Evolutionary conservation across 2,329 filamentous ascomycete species (phyloP), one percentile per base, ranked within the genome.

Genomic region (Teratosphaeria epicoccoides): DNA sequence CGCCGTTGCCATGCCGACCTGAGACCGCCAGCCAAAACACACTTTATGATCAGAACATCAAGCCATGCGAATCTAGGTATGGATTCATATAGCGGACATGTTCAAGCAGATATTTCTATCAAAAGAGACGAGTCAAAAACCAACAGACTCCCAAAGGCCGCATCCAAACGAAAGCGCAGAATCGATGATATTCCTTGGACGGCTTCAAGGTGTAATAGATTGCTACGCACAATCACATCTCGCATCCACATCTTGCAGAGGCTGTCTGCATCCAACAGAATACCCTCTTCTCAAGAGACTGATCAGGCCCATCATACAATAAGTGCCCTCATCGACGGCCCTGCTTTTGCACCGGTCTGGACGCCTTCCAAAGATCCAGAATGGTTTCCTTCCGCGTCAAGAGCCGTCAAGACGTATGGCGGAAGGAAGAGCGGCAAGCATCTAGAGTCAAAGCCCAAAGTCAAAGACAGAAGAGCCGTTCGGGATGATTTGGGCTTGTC

Each of bases 221-320:
- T 73, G 4, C 63, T 73, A 0, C 65, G 71, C 43, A 70, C 70
- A 12, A 64, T 73, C 11, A 67, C 68, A 14, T 70, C 68, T 12
- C 68, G 70, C 55, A 65, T 73, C 46, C 59, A 62, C 24, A 68
- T 68, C 24, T 61, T 73, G 6, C 61, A 66, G 33, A 70, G 67
- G 33, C 43, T 49, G 24, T 28, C 49, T n/a, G 51, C 49, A 37
- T 23, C 17, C n/a, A 46, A 47, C 4, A 46, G 49, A 37, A n/a
- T 46, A 11, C n/a, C 23, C 6, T 11, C 3, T 12, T 44, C 43
- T n/a, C 11, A 44, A 10, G 10, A 10, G 12, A 17, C 11, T 22
- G 6, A 44, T 5, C 6, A 10, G 11, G 3, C 17, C 10, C 10
- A 44, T 22, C 20, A 22, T 44, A 12, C 43, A 44, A 11, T 11